Evolutionary conservation across 2,329 filamentous ascomycete genomes (phyloP).

Genomic region (Colletotrichum tropicale): DNA sequence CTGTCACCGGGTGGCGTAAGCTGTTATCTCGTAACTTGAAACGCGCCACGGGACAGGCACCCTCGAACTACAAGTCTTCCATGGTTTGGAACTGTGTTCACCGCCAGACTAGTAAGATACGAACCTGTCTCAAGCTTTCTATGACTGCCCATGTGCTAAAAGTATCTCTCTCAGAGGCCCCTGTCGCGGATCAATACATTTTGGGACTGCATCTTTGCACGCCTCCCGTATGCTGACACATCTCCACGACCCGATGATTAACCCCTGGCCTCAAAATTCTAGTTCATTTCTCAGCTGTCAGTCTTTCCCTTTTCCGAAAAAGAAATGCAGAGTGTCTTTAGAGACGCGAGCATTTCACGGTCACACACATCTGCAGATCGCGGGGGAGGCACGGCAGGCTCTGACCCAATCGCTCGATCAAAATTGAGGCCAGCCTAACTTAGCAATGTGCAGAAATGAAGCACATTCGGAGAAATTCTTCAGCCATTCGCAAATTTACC

Average conservation of each 20-base stretch:
- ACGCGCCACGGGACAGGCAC: background rate
- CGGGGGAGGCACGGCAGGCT: background rate
- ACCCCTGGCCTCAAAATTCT: background rate
- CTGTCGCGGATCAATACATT: background rate
- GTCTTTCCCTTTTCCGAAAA: background rate
- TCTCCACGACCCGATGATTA: background rate
- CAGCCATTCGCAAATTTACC: background rate
- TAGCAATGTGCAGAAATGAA: background rate
- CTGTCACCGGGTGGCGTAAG: background rate
- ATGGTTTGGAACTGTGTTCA: background rate
- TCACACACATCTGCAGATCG: background rate
- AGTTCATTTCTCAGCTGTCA: background rate
- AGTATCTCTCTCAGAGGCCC: background rate
- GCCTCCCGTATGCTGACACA: background rate
- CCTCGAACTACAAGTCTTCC: background rate
- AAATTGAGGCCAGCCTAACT: background rate
- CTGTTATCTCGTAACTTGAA: background rate
- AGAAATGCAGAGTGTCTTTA: background rate
- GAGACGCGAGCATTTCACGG: background rate
- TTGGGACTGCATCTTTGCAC: background rate
- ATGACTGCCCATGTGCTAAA: background rate
- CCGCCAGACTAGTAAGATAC: background rate
- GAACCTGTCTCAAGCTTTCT: background rate
- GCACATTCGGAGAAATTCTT: background rate
- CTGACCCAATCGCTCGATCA: background rate